Percentiles rank a stretch among this genome's conserved stretches.
These are phyloP conservation scores for Penicillium pulvis DNA, from an alignment of 495 filamentous ascomycete species.

Conservation along the genomic window DNA sequence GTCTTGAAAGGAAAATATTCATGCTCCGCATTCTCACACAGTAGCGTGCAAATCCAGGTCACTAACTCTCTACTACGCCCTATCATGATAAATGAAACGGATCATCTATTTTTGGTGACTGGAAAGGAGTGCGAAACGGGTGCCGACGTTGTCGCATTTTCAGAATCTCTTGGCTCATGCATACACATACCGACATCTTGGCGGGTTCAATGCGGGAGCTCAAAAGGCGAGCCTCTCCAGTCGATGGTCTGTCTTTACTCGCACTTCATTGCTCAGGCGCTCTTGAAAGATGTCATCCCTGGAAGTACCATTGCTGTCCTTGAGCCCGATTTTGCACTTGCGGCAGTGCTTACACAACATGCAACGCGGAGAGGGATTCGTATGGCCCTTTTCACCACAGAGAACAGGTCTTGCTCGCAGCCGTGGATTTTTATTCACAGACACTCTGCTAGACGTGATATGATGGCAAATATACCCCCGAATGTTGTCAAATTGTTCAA, in stretches of 20 bases:
- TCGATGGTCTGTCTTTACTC: slow-evolving; percentile 21
- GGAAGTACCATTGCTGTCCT: slow-evolving; percentile 20
- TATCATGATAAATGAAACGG: slow-evolving; percentile 10
- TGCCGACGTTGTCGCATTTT: slow-evolving; percentile 13
- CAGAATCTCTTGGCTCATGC: slow-evolving; percentile 16
- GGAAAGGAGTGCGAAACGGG: slow-evolving; percentile 9
- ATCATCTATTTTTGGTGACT: slow-evolving; percentile 19
- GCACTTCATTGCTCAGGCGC: slow-evolving; percentile 19
- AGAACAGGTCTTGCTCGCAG: slow-evolving; percentile 6
- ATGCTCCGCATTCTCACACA: background rate
- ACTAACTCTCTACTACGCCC: slow-evolving; percentile 19
- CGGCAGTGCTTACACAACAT: slow-evolving; percentile 18
- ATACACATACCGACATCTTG: slow-evolving; percentile 17
- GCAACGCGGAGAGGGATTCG: slow-evolving; percentile 17
- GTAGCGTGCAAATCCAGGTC: slow-evolving; percentile 13
- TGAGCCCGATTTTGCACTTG: slow-evolving; percentile 24
- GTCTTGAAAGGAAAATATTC: slow-evolving; percentile 10
- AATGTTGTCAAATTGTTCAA: slow-evolving; percentile 20
- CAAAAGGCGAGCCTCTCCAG: slow-evolving; percentile 7
- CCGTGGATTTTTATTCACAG: slow-evolving; percentile 27
- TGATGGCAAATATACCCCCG: slow-evolving; percentile 14
- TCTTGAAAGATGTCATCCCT: slow-evolving; percentile 10
- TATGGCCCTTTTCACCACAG: slow-evolving; percentile 23
- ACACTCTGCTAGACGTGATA: slow-evolving; percentile 15
- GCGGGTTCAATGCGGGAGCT: slow-evolving; percentile 7